These are phyloP conservation scores for Omphalotus olearius DNA, from an alignment of 1,284 basidiomycete genomes.

Conservation along the genomic window DNA sequence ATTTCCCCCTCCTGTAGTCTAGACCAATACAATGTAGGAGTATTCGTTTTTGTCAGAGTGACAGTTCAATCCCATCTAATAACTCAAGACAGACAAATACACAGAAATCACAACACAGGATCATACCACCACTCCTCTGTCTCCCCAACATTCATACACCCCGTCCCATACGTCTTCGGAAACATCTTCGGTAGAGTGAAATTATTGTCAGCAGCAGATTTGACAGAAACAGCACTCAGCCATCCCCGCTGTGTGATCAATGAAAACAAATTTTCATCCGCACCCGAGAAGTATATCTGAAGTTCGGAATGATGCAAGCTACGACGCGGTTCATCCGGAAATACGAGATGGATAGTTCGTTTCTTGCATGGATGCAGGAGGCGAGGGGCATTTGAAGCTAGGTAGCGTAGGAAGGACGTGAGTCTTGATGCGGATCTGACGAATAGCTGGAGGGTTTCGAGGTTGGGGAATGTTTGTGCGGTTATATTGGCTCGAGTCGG, in stretches of 20 bases:
- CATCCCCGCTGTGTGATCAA: background rate
- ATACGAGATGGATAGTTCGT: background rate
- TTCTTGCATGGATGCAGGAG: background rate
- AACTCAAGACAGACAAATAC: no score
- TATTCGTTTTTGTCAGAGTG: no score
- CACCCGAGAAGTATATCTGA: no score
- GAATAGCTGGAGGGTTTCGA: background rate
- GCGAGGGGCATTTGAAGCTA: background rate
- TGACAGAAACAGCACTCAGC: background rate
- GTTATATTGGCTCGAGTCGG: background rate
- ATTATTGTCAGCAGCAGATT: background rate
- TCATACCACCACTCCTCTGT: conserved; percentile 5
- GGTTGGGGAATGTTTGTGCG: background rate
- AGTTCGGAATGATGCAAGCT: background rate
- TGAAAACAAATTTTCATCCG: background rate
- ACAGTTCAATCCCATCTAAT: no score
- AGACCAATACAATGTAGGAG: no score
- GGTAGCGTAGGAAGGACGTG: background rate
- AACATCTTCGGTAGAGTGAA: background rate
- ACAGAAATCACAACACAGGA: background rate
- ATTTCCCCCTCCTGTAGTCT: no score
- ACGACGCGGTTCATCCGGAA: background rate
- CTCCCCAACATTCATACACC: background rate
- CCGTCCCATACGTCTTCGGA: background rate
- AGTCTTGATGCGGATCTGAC: background rate